These are phyloP conservation scores for Pythium rhizo-oryzae DNA, from an alignment of 352 stramenopile species.

Conservation along the genomic window DNA sequence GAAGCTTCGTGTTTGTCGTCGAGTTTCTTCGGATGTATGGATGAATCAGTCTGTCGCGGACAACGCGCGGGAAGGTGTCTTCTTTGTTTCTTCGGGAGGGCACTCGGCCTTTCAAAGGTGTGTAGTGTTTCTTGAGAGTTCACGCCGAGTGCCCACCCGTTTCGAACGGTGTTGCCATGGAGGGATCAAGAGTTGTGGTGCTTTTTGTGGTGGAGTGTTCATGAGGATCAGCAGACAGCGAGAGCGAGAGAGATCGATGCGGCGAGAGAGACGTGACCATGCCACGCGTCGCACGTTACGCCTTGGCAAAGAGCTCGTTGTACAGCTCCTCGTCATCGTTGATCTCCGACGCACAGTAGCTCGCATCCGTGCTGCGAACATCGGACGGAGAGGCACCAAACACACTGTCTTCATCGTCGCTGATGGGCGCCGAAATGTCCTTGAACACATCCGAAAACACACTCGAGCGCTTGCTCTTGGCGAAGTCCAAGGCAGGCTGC, in stretches of 20 bases:
- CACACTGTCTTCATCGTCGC: slow-evolving; percentile 19
- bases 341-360: slow-evolving; percentile 35
- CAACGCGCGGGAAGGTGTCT: slow-evolving; percentile 14
- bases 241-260: slow-evolving; percentile 3
- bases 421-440: slow-evolving; percentile 29
- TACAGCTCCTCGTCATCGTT: slow-evolving; percentile 33
- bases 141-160: slow-evolving; percentile 3
- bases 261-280: neutral
- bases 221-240: slow-evolving; percentile 10
- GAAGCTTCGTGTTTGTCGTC: slow-evolving; percentile 9
- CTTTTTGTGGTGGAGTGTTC: neutral
- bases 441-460: slow-evolving; percentile 33
- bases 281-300: slow-evolving; percentile 10
- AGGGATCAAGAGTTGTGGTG: neutral
- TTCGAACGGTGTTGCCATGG: neutral
- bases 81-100: neutral
- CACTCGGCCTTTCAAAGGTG: neutral
- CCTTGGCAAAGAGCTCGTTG: slow-evolving; percentile 28
- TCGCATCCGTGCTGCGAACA: slow-evolving; percentile 28
- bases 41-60: slow-evolving; percentile 6
- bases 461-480: slow-evolving; percentile 26
- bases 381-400: slow-evolving; percentile 12
- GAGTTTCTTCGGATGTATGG: slow-evolving; percentile 6
- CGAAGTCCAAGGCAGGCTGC: slow-evolving; percentile 9
- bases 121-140: slow-evolving; percentile 5